These are phyloP conservation scores for Cantharellus cinnabarinus DNA, from an alignment of 768 basidiomycete species.

Conservation along the genomic window DNA sequence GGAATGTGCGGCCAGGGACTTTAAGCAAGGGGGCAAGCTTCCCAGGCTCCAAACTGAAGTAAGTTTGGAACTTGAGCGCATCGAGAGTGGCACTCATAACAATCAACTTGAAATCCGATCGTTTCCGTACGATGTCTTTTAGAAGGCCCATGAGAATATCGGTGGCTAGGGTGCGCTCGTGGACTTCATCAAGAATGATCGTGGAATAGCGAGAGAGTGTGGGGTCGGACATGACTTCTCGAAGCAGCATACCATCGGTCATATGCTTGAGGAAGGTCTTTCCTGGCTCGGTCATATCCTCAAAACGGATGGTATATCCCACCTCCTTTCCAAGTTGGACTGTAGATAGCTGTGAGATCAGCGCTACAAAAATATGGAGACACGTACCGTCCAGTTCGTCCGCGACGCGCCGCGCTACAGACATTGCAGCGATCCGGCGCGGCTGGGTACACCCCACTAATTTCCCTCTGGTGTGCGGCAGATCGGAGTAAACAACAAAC, in stretches of 20 bases:
- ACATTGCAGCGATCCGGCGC: conserved; percentile 90
- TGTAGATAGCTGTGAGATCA: conserved; percentile 15
- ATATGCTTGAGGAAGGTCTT: conserved; percentile 97
- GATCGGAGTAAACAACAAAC: conserved; percentile 83
- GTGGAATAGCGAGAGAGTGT: conserved; percentile 79
- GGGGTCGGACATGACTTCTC: conserved; percentile 96
- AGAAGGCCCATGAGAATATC: conserved; percentile 97
- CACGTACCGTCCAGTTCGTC: conserved; percentile 93
- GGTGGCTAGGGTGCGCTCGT: conserved; percentile 92
- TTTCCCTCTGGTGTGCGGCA: conserved; percentile 78
- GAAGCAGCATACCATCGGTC: conserved; percentile 90
- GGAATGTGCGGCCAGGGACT: conserved; percentile 83
- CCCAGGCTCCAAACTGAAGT: conserved; percentile 37
- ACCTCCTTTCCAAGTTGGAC: conserved; percentile 87
- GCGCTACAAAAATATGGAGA: conserved; percentile 1
- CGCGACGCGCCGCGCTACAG: conserved; percentile 92
- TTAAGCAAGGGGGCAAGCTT: conserved; percentile 60
- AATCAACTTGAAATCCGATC: conserved; percentile 85
- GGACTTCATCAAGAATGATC: conserved; percentile 96
- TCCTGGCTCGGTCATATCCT: conserved; percentile 80
- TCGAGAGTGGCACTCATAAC: conserved; percentile 98
- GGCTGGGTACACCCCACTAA: conserved; percentile 95
- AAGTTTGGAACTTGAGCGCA: conserved; percentile 89
- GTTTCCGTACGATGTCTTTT: conserved; percentile 60
- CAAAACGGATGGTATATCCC: conserved; percentile 95